Base-by-base conservation (phyloP, 139 green algal genomes). In the Chlorella sp. region DNA sequence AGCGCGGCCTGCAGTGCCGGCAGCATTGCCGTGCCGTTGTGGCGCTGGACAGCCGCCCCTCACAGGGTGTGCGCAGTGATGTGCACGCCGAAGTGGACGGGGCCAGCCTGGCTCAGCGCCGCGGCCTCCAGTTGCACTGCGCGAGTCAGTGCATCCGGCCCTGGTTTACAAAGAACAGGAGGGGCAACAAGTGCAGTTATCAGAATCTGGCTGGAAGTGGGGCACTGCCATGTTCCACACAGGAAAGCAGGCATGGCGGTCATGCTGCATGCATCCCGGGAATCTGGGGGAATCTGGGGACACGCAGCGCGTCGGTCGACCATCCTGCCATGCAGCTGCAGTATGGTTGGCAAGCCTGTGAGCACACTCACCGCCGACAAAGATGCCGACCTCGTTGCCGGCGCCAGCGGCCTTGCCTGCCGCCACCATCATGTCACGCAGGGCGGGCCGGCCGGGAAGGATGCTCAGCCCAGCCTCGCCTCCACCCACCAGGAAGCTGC, bases 281-380 rank as follows among this genome's bases (percentile, higher is more conserved):
- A n/a, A n/a, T n/a, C n/a, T n/a, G n/a, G n/a, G n/a, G n/a, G n/a
- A n/a, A n/a, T n/a, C n/a, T n/a, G n/a, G n/a, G n/a, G n/a, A n/a
- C n/a, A n/a, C n/a, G n/a, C n/a, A n/a, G n/a, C n/a, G n/a, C n/a
- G n/a, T n/a, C n/a, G n/a, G n/a, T n/a, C n/a, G n/a, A 67, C 58
- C 14, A 32, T 5, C 17, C 19, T 67, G 58, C 58, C 30, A n/a
- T n/a, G n/a, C n/a, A n/a, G n/a, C n/a, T n/a, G n/a, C n/a, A n/a
- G n/a, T n/a, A n/a, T n/a, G n/a, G n/a, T n/a, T n/a, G 28, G 73
- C 46, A 64, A 19, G 0, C 22, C 20, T 24, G 11, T 2, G 3
- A 3, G 38, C 6, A 26, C 34, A 24, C 75, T 48, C 75, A 81
- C 75, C 75, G 48, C 75, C 75, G 9, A 81, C 75, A 60, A 70